phyloP scores from a whole-genome alignment of 257 asterid genomes.

The Cynanchum wilfordii region DNA sequence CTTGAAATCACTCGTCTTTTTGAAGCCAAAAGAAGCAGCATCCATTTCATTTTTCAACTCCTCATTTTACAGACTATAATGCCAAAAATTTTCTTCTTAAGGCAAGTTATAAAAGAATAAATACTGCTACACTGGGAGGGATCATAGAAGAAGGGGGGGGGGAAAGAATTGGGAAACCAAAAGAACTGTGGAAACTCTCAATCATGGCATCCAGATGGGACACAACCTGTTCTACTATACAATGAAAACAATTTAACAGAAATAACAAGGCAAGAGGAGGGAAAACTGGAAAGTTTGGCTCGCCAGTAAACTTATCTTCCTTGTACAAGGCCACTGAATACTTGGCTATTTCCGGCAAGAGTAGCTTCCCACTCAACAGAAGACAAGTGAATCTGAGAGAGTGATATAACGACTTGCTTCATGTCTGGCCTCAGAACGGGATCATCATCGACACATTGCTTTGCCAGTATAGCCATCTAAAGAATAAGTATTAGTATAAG shows the following conservation, averaged over 20 bases:
- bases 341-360: constrained; percentile 97
- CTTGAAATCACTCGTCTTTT: background rate
- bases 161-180: background rate
- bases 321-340: constrained; percentile 94
- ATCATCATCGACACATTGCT: constrained; percentile 90
- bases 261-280: background rate
- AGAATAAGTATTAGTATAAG: background rate
- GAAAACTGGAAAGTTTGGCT: background rate
- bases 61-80: constrained; percentile 7
- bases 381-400: constrained; percentile 80
- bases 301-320: constrained; percentile 50
- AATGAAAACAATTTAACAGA: background rate
- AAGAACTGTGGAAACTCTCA: background rate
- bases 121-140: constrained; percentile 12
- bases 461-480: constrained; percentile 79
- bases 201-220: constrained; percentile 1
- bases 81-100: background rate
- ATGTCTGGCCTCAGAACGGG: constrained; percentile 92
- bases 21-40: background rate
- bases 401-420: constrained; percentile 87
- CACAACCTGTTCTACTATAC: constrained; percentile 15
- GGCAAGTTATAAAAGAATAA: constrained; percentile 23
- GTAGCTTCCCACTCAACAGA: constrained; percentile 99
- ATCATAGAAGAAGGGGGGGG: background rate
- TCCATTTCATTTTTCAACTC: background rate